phyloP scores from a whole-genome alignment of 768 basidiomycete species.

The Suillus cothurnatus region DNA sequence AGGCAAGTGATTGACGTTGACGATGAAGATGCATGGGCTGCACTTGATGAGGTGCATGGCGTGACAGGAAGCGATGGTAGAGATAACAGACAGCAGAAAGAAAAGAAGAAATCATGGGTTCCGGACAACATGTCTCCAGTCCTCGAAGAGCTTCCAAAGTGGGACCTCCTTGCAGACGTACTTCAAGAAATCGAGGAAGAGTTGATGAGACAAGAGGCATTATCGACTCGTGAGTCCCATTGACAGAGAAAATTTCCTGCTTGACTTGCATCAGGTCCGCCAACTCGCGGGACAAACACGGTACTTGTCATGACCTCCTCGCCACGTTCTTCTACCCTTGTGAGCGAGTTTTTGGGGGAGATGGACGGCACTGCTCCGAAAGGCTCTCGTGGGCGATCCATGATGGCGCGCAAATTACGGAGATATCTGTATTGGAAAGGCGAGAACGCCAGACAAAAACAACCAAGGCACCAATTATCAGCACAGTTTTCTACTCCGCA shows the following conservation, averaged over 20 bases:
- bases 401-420: conserved; percentile 80
- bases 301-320: conserved; percentile 91
- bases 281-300: conserved; percentile 63
- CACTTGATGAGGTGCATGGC: conserved; percentile 63
- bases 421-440: conserved; percentile 85
- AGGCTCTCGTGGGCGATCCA: conserved; percentile 64
- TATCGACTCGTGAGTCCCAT: conserved; percentile 22
- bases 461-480: neutral
- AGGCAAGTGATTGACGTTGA: conserved; percentile 45
- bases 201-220: conserved; percentile 61
- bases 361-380: conserved; percentile 59
- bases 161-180: conserved; percentile 83
- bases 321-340: conserved; percentile 66
- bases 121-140: conserved; percentile 82
- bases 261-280: conserved; percentile 3
- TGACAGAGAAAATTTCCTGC: neutral
- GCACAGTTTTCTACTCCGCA: neutral
- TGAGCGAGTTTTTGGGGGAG: conserved; percentile 76
- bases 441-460: conserved; percentile 35
- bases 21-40: conserved; percentile 78
- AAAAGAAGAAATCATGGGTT: conserved; percentile 49
- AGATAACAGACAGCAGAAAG: conserved; percentile 12
- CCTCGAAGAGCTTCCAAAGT: conserved; percentile 94
- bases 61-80: neutral
- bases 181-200: conserved; percentile 91